phyloP scores from a whole-genome alignment of 768 basidiomycete species.

The Russula brevipes region DNA sequence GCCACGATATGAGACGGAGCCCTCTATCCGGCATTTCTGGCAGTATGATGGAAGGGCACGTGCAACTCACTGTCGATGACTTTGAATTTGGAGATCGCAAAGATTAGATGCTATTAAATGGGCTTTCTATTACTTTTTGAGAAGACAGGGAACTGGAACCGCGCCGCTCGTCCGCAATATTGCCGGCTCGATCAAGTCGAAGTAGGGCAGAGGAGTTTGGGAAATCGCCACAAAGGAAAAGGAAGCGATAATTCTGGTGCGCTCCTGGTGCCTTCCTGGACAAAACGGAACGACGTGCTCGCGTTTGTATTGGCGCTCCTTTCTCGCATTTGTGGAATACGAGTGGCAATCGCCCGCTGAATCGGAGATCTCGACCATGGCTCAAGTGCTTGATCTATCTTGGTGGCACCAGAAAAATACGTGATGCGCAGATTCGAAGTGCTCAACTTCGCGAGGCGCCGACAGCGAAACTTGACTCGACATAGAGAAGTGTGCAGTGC shows the following conservation, averaged over 20 bases:
- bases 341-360: conserved; percentile 21
- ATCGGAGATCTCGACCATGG: neutral
- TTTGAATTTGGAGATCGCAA: neutral
- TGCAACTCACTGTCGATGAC: conserved; percentile 10
- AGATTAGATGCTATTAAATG: neutral
- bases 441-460: neutral
- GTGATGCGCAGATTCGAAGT: neutral
- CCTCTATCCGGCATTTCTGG: conserved; percentile 19
- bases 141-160: conserved; percentile 13
- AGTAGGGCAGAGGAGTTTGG: conserved; percentile 7
- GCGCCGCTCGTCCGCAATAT: neutral
- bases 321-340: conserved; percentile 12
- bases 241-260: neutral
- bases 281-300: conserved; percentile 11
- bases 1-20: conserved; percentile 14
- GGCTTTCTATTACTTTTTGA: conserved; percentile 2
- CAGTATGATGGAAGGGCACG: conserved; percentile 8
- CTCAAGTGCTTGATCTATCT: conserved; percentile 14
- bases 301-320: conserved; percentile 16
- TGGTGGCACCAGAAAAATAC: conserved; percentile 5
- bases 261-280: conserved; percentile 7
- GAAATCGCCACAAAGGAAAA: neutral
- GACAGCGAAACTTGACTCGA: neutral
- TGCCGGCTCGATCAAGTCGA: conserved; percentile 2
- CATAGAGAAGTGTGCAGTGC: neutral